Evolutionary conservation across 2,329 filamentous ascomycete species (phyloP).

Genomic region (Xylogone sp.): DNA sequence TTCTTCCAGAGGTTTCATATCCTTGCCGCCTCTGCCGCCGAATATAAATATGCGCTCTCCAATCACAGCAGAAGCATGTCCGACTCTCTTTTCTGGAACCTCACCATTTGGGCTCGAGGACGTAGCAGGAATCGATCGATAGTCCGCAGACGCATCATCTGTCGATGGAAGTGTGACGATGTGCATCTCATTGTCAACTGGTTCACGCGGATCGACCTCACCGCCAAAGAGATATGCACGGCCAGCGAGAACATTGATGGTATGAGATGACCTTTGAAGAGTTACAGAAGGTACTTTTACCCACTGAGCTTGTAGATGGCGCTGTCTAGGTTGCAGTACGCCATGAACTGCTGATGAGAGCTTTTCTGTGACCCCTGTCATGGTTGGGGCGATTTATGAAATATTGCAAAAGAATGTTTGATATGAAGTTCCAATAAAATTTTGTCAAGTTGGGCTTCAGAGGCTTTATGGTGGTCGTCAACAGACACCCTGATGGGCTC

Average conservation of each 20-base stretch:
- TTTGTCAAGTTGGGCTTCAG: too few species aligned
- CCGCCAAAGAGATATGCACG: conserved; percentile 74
- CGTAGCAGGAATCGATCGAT: conserved; percentile 51
- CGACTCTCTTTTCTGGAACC: conserved; percentile 66
- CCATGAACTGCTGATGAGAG: conserved; percentile 15
- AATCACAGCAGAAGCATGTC: conserved; percentile 67
- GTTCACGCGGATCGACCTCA: conserved; percentile 61
- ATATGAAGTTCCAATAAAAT: too few species aligned
- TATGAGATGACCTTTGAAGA: conserved; percentile 72
- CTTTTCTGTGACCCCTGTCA: not conserved
- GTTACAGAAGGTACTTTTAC: conserved; percentile 49
- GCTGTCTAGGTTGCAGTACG: conserved; percentile 21
- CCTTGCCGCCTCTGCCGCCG: conserved; percentile 69
- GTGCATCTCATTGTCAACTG: conserved; percentile 71
- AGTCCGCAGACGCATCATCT: conserved; percentile 51
- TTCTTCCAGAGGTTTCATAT: conserved; percentile 71
- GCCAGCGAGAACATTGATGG: conserved; percentile 55
- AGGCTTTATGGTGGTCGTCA: too few species aligned
- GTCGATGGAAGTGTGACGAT: conserved; percentile 57
- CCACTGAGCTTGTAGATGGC: conserved; percentile 52
- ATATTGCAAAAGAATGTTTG: not conserved
- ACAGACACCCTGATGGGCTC: too few species aligned
- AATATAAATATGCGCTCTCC: conserved; percentile 73
- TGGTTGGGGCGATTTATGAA: not conserved
- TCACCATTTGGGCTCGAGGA: conserved; percentile 34